Evolutionary conservation across 2,329 filamentous ascomycete species (phyloP).

Genomic region (Rosellinia necatrix): DNA sequence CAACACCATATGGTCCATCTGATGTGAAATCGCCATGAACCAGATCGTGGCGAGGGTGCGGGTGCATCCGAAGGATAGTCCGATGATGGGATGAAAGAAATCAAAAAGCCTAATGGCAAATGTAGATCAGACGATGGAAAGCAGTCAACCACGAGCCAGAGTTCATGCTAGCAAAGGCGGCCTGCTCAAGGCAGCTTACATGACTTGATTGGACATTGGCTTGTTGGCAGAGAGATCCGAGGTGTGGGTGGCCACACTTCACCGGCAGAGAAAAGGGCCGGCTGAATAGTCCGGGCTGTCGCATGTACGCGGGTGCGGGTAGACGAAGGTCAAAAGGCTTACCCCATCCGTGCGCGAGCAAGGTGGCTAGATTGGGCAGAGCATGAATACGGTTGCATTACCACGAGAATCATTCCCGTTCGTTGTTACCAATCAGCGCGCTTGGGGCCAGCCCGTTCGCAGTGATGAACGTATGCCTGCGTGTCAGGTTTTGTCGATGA

Average conservation of each 20-base stretch:
- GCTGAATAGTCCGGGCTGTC: constrained; percentile 25
- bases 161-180: constrained; percentile 10
- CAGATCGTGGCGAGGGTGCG: constrained; percentile 7
- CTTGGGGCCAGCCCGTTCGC: not conserved
- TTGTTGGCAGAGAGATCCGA: not conserved
- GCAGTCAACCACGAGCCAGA: not conserved
- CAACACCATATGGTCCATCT: constrained; percentile 9
- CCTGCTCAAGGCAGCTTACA: no score
- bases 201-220: constrained; percentile 3
- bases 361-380: constrained; percentile 17
- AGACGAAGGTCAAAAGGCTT: constrained; percentile 7
- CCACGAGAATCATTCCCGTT: constrained; percentile 5
- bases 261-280: constrained; percentile 8
- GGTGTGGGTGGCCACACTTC: constrained; percentile 6
- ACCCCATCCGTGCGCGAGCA: constrained; percentile 22
- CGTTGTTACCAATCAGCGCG: constrained; percentile 13
- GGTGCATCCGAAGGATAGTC: constrained; percentile 15
- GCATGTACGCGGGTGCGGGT: constrained; percentile 19
- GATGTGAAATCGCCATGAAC: constrained; percentile 13
- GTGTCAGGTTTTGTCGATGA: constrained; percentile 22
- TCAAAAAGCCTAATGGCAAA: constrained; percentile 25
- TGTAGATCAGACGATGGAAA: constrained; percentile 24
- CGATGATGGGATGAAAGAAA: constrained; percentile 22
- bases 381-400: constrained; percentile 16
- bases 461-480: not conserved